Base-by-base conservation (phyloP, 1,284 basidiomycete species). In the Ganoderma resinaceum region DNA sequence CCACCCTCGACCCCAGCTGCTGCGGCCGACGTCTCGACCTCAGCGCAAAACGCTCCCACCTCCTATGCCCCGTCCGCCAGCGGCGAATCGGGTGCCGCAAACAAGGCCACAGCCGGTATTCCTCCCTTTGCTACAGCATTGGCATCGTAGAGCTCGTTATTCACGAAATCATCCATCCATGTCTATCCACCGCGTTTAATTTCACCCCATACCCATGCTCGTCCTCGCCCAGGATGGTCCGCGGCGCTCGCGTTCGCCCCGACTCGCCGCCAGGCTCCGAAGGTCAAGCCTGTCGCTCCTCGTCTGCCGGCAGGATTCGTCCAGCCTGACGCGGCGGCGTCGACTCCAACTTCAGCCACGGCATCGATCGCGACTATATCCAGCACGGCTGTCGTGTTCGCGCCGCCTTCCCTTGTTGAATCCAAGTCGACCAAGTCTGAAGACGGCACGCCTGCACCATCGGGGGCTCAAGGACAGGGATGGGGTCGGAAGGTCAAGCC, bases 401-500 rank as follows among this genome's bases (percentile, higher is more conserved):
- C 93, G 0, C 87, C 90, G 1, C 92, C 93, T 11, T 83, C 86
- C 31, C 77, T 91, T 14, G 82, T 90, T 46, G 85, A 87, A 42
- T 75, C 78, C 62, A 66, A 80, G 20, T 74, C 80, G 6, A 69
- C 81, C 52, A 75, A 80, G 16, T 71, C 74, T 9, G 69, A 70
- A 40, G 61, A 68, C 29, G 57, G 52, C 3, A 79, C 77, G 73
- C 75, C 80, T 75, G 42, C 72, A 52, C 59, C 77, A 76, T 3
- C 83, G 26, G 66, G 72, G 60, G 52, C 73, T 16, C 71, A 74
- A 43, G 73, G 74, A 7, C 76, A 88, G 73, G 89, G 89, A 74
- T 94, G 93, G 93, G 91, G 91, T 38, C 93, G 92, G 81, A 94
- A 94, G 77, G 89, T 95, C 77, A 94, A 94, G 74, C 93, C 93